A percentile compares a stretch with the other conserved stretches of the same genome.
These are phyloP conservation scores for Exophiala lecanii-corni DNA, from an alignment of 2,329 filamentous ascomycete species.

Conservation along the genomic window DNA sequence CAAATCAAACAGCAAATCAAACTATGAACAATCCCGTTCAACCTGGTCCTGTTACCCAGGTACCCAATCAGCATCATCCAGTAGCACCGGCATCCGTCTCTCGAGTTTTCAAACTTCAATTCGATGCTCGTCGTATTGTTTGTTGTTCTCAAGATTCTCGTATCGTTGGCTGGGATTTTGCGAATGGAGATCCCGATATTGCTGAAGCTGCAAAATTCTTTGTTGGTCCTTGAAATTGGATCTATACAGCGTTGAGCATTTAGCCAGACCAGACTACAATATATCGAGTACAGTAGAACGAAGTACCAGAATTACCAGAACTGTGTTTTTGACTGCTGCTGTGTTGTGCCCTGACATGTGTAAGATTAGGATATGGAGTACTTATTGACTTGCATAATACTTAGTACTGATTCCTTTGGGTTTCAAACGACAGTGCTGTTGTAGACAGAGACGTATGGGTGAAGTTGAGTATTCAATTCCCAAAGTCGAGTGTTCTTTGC, in stretches of 20 bases:
- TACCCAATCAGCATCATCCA: neutral
- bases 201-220: conserved; percentile 76
- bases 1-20: conserved; percentile 47
- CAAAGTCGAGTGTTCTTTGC: too few relatives aligned
- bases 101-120: conserved; percentile 93
- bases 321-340: neutral
- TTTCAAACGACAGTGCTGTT: too few relatives aligned
- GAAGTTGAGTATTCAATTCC: too few relatives aligned
- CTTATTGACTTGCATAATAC: too few relatives aligned
- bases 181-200: conserved; percentile 75
- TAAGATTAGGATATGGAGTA: too few relatives aligned
- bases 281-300: too few relatives aligned
- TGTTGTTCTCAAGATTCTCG: conserved; percentile 88
- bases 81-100: conserved; percentile 36
- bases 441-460: too few relatives aligned
- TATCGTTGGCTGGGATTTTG: conserved; percentile 98
- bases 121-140: conserved; percentile 86
- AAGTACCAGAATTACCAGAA: neutral
- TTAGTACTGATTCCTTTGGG: too few relatives aligned
- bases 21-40: conserved; percentile 98
- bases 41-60: conserved; percentile 38
- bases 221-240: conserved; percentile 56
- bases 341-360: too few relatives aligned
- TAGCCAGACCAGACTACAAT: too few relatives aligned
- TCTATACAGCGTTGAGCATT: too few relatives aligned